A percentile compares a stretch with the other conserved stretches of the same genome.
These are phyloP conservation scores for Dysphania ambrosioides DNA, from an alignment of 148 eudicot species.

Conservation along the genomic window DNA sequence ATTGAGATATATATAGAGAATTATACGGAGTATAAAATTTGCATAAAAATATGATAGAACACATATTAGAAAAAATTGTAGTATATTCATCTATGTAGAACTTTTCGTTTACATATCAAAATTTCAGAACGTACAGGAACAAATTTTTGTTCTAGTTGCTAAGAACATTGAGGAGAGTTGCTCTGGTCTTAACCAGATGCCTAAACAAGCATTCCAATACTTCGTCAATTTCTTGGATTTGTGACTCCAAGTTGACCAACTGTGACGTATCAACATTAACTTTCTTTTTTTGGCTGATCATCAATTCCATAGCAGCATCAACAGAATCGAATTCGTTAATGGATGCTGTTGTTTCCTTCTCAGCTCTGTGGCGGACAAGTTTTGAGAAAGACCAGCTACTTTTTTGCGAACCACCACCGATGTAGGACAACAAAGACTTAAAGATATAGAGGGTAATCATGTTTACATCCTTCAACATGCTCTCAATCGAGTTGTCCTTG, in stretches of 20 bases:
- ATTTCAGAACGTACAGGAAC: neutral
- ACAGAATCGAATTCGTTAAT: constrained; percentile 13
- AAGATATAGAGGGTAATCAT: neutral
- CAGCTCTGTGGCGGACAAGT: constrained; percentile 8
- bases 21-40: too few species aligned
- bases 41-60: neutral
- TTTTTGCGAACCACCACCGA: constrained; percentile 1
- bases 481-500: neutral
- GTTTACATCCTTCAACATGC: constrained; percentile 19
- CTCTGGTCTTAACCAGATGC: constrained; percentile 11
- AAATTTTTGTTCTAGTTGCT: neutral
- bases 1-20: neutral
- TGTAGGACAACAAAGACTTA: constrained; percentile 15
- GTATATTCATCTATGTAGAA: neutral
- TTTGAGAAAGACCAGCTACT: constrained; percentile 19
- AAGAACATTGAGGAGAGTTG: constrained; percentile 14
- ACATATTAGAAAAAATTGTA: neutral
- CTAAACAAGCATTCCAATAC: constrained; percentile 4
- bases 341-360: neutral
- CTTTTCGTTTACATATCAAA: neutral
- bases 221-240: constrained; percentile 20
- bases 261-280: neutral
- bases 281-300: constrained; percentile 13
- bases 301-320: constrained; percentile 9
- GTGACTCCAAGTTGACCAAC: constrained; percentile 14